Evolutionary conservation across 495 filamentous ascomycete genomes (phyloP).

Genomic region (Neurospora africana): DNA sequence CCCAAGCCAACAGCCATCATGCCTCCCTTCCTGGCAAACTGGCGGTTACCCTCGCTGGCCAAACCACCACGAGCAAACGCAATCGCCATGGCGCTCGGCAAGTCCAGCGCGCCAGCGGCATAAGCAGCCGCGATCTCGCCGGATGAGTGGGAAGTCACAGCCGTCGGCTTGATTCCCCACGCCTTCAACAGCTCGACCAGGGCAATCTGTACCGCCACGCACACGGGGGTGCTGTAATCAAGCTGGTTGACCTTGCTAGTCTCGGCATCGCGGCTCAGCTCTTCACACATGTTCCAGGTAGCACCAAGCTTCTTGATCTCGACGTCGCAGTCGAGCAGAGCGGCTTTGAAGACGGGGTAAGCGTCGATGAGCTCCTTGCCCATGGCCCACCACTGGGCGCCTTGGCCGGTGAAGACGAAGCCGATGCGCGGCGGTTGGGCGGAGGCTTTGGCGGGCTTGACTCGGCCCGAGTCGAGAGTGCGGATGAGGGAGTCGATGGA

Average conservation of each 20-base stretch:
- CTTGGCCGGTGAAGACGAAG: slow-evolving; percentile 36
- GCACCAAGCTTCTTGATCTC: slow-evolving; percentile 23
- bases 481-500: slow-evolving; percentile 7
- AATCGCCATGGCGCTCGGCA: slow-evolving; percentile 36
- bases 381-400: slow-evolving; percentile 47
- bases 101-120: slow-evolving; percentile 30
- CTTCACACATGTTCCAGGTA: slow-evolving; percentile 18
- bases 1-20: slow-evolving; percentile 37
- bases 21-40: slow-evolving; percentile 19
- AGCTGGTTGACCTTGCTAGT: slow-evolving; percentile 17
- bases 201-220: slow-evolving; percentile 39
- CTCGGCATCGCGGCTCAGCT: slow-evolving; percentile 16
- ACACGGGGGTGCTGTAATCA: slow-evolving; percentile 34
- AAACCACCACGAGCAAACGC: slow-evolving; percentile 27
- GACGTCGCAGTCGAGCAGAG: slow-evolving; percentile 19
- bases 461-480: slow-evolving; percentile 11
- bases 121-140: slow-evolving; percentile 54
- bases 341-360: slow-evolving; percentile 20
- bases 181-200: slow-evolving; percentile 41
- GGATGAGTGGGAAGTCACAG: slow-evolving; percentile 50
- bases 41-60: slow-evolving; percentile 14
- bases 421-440: slow-evolving; percentile 8
- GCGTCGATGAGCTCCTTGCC: slow-evolving; percentile 34
- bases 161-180: slow-evolving; percentile 40
- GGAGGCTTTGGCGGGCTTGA: slow-evolving; percentile 7